Base-by-base conservation (phyloP, 1,139 yeast genomes). In the Kazachstania sp. region DNA sequence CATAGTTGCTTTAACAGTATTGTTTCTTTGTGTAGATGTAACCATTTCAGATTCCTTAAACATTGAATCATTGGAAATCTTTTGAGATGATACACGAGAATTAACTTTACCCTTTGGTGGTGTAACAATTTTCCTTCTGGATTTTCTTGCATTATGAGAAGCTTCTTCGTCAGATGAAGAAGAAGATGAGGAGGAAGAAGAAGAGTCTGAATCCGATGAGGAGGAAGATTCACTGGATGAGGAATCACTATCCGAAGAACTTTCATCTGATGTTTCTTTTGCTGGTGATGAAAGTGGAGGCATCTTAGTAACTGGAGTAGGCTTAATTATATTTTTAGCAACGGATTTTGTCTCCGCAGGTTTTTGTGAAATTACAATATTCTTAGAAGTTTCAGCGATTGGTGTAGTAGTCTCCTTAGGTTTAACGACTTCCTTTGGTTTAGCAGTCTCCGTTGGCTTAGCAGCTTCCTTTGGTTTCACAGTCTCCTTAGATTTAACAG, bases 91-190 rank as follows among this genome's bases (percentile, higher is more conserved):
- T 13, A 37, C 30, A 35, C 47, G 35, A 5, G 47, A 44, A 29
- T 41, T 55, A 46, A 31, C 49, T 43, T 31, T 44, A 36, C 29
- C 52, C 23, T 50, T 50, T 15, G 54, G 54, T 20, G 51, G 49
- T 5, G 49, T 45, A 18, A 50, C 54, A 30, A 51, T 45, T 31
- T 45, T 29, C 36, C 54, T 47, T 45, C 50, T 51, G 6, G 49
- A 37, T 9, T 41, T 45, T 19, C 41, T 46, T n/a, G 45, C 15
- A 23, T 47, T 41, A 3, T 43, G 26, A 6, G 57, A 52, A 3
- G 57, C 57, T 13, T 56, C 62, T 4, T 53, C 63, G 4, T 59
- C 55, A 7, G 50, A 46, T 11, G 45, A 39, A 2, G 45, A 43
- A n/a, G 49, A 41, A 4, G 50, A 46, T 15, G 44, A 39, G 13